phyloP scores from a whole-genome alignment of 163 green algal species.

The Prototheca cutis region DNA sequence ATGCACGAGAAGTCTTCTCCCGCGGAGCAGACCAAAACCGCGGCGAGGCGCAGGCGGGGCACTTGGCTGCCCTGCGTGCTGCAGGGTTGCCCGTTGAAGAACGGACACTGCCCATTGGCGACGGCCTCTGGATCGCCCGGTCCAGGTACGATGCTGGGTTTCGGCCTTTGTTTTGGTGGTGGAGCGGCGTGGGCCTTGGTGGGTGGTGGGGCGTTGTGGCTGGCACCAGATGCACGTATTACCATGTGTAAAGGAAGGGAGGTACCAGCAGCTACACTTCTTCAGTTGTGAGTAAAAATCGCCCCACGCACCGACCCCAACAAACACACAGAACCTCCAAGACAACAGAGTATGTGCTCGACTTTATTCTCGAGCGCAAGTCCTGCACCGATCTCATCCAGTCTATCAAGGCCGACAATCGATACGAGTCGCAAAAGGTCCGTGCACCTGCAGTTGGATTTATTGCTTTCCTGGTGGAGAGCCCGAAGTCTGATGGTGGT shows the following conservation, averaged over 20 bases:
- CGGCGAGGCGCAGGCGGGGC: not conserved
- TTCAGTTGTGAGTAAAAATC: too few species aligned
- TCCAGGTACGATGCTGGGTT: constrained; percentile 18
- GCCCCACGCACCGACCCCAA: not conserved
- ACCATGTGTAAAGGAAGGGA: too few species aligned
- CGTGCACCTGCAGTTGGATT: not conserved
- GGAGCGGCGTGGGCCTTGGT: too few species aligned
- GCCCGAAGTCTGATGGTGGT: too few species aligned
- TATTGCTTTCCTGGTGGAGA: not conserved
- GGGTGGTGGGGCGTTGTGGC: too few species aligned
- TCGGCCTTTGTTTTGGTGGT: too few species aligned
- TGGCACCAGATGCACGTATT: too few species aligned
- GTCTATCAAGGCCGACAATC: constrained; percentile 34
- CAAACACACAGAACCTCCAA: constrained; percentile 11
- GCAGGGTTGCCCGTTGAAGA: constrained; percentile 18
- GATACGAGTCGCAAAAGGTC: constrained; percentile 64
- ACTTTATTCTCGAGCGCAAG: constrained; percentile 73
- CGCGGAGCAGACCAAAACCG: constrained; percentile 1
- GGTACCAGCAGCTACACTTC: too few species aligned
- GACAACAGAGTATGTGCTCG: constrained; percentile 50
- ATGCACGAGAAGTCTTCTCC: constrained; percentile 50
- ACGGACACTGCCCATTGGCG: constrained; percentile 33
- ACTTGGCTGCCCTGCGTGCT: constrained; percentile 10
- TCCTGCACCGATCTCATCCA: constrained; percentile 41
- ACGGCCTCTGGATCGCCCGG: constrained; percentile 57